Evolutionary conservation across 2,329 filamentous ascomycete genomes (phyloP).

Genomic region (Blumeria graminis): DNA sequence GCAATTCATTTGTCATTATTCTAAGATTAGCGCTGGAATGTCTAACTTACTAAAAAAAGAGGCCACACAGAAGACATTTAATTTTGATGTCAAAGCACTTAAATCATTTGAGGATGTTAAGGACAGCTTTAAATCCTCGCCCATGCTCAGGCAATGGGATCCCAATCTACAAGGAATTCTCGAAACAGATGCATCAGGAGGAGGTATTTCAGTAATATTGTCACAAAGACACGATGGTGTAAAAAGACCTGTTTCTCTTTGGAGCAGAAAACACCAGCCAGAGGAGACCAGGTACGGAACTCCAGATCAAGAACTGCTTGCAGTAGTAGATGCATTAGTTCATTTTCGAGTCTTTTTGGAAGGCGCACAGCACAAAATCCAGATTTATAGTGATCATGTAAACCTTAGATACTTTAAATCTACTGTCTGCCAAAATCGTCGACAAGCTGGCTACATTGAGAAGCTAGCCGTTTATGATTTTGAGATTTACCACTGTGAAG

Average conservation of each 20-base stretch:
- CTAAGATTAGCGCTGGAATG: neutral
- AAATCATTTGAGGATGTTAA: conserved; percentile 1
- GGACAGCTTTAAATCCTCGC: neutral
- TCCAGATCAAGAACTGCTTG: neutral
- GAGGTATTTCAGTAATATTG: neutral
- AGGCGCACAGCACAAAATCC: neutral
- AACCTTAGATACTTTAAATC: neutral
- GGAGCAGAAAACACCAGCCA: conserved; percentile 1
- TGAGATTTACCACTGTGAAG: neutral
- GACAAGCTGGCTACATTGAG: neutral
- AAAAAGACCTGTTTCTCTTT: conserved; percentile 1
- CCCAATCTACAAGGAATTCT: conserved; percentile 1
- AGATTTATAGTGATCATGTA: conserved; percentile 1
- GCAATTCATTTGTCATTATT: neutral
- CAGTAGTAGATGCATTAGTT: neutral
- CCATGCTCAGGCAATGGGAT: neutral
- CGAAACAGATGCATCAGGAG: conserved; percentile 1
- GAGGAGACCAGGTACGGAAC: conserved; percentile 1
- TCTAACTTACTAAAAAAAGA: neutral
- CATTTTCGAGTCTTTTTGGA: neutral
- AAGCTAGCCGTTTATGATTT: neutral
- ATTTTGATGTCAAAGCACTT: neutral
- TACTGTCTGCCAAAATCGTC: neutral
- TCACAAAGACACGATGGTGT: neutral
- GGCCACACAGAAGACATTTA: neutral